These are phyloP conservation scores for Neonectria neomacrospora DNA, from an alignment of 2,329 filamentous ascomycete genomes.

Conservation along the genomic window DNA sequence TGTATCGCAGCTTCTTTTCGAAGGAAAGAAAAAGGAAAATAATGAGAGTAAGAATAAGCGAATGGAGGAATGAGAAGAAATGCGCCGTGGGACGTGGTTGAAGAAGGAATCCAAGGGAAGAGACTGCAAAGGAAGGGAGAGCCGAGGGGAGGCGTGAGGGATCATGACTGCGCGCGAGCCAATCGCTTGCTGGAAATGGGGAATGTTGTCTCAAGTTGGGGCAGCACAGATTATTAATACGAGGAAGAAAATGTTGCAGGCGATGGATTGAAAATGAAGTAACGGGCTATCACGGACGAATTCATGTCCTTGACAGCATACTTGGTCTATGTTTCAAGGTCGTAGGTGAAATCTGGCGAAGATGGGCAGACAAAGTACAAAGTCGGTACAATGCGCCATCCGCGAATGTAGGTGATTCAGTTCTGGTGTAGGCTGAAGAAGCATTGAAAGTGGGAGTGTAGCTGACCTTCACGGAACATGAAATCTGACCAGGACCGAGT, in stretches of 20 bases:
- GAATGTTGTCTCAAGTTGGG: conserved; percentile 2
- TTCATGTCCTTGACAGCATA: background rate
- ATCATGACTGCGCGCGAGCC: conserved; percentile 2
- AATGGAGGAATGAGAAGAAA: background rate
- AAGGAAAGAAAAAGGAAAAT: background rate
- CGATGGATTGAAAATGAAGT: background rate
- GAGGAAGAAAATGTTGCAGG: background rate
- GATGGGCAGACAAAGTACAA: background rate
- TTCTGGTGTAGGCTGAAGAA: background rate
- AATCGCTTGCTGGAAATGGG: conserved; percentile 5
- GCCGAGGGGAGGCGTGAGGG: background rate
- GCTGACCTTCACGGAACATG: background rate
- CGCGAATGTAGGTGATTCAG: background rate
- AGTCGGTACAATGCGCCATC: background rate
- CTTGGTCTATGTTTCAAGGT: too few species aligned
- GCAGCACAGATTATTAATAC: background rate
- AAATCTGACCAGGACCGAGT: background rate
- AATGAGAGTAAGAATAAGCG: background rate
- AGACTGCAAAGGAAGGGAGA: background rate
- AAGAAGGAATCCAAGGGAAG: background rate
- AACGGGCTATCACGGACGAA: too few species aligned
- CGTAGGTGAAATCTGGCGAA: background rate
- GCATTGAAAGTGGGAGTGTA: too few species aligned
- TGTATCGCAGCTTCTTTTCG: too few species aligned
- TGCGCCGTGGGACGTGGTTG: background rate